These are phyloP conservation scores for Przewalskia tangutica DNA, from an alignment of 257 asterid species.

Conservation along the genomic window DNA sequence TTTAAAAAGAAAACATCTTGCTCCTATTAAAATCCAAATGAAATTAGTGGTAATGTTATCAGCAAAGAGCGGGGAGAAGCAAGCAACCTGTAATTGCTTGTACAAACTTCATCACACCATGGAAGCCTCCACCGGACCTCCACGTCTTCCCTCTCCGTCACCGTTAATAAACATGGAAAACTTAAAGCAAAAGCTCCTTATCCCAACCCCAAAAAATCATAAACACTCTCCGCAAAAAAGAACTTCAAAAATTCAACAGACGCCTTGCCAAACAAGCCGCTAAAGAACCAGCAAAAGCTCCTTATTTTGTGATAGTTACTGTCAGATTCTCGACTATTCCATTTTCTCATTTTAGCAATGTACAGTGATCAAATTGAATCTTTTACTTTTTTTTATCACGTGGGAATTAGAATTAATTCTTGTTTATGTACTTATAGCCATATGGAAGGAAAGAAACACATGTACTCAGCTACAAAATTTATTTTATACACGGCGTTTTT, in stretches of 20 bases:
- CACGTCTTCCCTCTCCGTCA: constrained; percentile 21
- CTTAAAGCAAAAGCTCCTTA: constrained; percentile 43
- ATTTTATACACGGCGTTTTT: too few relatives aligned
- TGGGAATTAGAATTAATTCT: too few relatives aligned
- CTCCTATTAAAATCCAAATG: background rate
- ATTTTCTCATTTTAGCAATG: too few relatives aligned
- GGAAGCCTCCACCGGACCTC: constrained; percentile 65
- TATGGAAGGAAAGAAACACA: too few relatives aligned
- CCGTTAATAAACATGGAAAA: constrained; percentile 36
- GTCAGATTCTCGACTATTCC: too few relatives aligned
- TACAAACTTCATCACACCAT: constrained; percentile 19
- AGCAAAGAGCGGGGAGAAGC: background rate
- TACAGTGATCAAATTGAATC: too few relatives aligned
- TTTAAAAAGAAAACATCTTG: background rate
- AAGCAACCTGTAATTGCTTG: background rate
- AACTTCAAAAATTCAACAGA: constrained; percentile 73
- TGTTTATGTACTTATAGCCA: too few relatives aligned
- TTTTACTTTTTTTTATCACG: too few relatives aligned
- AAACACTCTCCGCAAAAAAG: constrained; percentile 79
- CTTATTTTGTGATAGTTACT: too few relatives aligned
- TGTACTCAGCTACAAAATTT: too few relatives aligned
- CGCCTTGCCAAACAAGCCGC: constrained; percentile 51
- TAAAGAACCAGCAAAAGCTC: constrained; percentile 41
- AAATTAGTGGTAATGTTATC: background rate
- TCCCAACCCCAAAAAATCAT: constrained; percentile 72